phyloP scores from a whole-genome alignment of 2,329 filamentous ascomycete species.

The Alternaria metachromatica region DNA sequence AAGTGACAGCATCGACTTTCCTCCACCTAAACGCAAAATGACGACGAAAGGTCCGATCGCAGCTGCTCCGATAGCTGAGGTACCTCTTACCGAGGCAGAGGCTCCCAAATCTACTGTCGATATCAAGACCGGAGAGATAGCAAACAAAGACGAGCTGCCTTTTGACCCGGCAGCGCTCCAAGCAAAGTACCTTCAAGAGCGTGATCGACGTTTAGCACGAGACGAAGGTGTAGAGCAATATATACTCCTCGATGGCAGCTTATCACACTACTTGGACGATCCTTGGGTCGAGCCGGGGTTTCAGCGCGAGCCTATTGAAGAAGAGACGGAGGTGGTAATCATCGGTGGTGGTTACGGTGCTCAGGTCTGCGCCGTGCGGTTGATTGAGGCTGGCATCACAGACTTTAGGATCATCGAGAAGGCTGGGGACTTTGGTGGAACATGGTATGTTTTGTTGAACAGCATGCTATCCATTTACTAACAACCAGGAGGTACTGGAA shows the following conservation, averaged over 20 bases:
- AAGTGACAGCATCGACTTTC: not conserved
- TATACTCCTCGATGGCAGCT: slow-evolving; percentile 31
- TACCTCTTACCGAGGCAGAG: slow-evolving; percentile 16
- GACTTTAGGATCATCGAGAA: slow-evolving; percentile 53
- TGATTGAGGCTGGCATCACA: slow-evolving; percentile 43
- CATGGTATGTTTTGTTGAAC: slow-evolving; percentile 44
- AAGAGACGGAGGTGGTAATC: slow-evolving; percentile 43
- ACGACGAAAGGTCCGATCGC: slow-evolving; percentile 14
- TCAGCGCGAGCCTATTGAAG: slow-evolving; percentile 33
- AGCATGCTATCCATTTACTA: slow-evolving; percentile 7
- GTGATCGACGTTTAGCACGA: slow-evolving; percentile 36
- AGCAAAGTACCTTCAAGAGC: slow-evolving; percentile 37
- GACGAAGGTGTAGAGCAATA: slow-evolving; percentile 39
- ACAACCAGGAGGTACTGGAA: slow-evolving; percentile 52
- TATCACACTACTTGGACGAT: slow-evolving; percentile 34
- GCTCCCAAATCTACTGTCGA: slow-evolving; percentile 22
- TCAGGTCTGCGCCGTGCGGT: slow-evolving; percentile 48
- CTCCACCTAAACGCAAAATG: slow-evolving; percentile 8
- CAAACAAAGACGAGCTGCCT: slow-evolving; percentile 20
- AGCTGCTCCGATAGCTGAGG: slow-evolving; percentile 23
- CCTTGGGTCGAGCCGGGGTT: slow-evolving; percentile 38
- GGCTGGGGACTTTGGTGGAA: slow-evolving; percentile 55
- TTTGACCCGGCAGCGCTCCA: slow-evolving; percentile 36
- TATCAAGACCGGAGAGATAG: slow-evolving; percentile 22
- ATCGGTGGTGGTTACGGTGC: slow-evolving; percentile 56